Evolutionary conservation across 139 green algal species (phyloP).

Genomic region (Chlamydomonas schloesseri): DNA sequence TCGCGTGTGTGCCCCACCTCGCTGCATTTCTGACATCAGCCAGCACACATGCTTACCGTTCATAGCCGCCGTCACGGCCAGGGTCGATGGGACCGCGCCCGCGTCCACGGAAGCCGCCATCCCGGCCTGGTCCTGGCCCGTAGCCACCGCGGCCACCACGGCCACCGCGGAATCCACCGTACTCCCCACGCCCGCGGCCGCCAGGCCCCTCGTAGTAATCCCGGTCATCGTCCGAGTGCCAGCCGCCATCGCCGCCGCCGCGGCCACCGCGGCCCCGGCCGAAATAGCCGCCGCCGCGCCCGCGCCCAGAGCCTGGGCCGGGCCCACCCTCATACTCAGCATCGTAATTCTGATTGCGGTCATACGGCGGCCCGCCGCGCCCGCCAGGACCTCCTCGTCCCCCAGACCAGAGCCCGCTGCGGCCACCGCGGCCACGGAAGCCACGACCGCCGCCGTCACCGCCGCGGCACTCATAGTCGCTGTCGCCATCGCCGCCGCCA

Average conservation of each 20-base stretch:
- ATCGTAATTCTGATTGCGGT: not conserved
- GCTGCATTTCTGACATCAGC: no score
- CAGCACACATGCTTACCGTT: not conserved
- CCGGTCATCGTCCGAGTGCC: not conserved
- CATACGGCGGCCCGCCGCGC: constrained; percentile 6
- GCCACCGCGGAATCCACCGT: not conserved
- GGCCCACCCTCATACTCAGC: not conserved
- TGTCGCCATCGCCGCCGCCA: not conserved
- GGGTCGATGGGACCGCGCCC: not conserved
- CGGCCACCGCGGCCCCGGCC: not conserved
- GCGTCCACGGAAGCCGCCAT: constrained; percentile 15
- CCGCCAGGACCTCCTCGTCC: constrained; percentile 3
- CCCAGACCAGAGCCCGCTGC: constrained; percentile 13
- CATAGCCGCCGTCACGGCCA: not conserved
- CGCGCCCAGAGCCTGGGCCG: not conserved
- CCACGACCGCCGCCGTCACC: not conserved
- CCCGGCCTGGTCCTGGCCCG: not conserved
- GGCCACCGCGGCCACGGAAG: constrained; percentile 14
- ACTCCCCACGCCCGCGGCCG: not conserved
- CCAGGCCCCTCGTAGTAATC: constrained; percentile 1
- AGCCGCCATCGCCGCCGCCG: not conserved
- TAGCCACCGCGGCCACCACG: not conserved
- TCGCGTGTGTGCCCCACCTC: no score
- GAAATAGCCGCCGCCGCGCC: not conserved
- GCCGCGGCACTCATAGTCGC: not conserved